A percentile compares a stretch with the other conserved stretches of the same genome.
Conservation (phyloP, 805 yeast species). For the Metschnikowia reukaufii region DNA sequence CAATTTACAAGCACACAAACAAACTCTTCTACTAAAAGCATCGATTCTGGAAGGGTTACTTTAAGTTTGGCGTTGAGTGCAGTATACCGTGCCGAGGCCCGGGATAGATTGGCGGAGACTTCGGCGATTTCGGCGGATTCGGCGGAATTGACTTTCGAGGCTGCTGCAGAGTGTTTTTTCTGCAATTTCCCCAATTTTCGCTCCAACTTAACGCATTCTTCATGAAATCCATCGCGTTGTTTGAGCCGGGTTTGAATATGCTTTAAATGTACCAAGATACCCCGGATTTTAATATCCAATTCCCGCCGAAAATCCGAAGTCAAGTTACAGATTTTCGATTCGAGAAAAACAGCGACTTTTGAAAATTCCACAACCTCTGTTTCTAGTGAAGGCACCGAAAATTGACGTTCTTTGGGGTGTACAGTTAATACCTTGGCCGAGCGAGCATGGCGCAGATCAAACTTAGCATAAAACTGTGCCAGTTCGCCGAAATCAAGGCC, state of each 20-base stretch:
- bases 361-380: constrained; percentile 29
- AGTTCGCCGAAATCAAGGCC: constrained; percentile 39
- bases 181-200: constrained; percentile 39
- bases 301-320: constrained; percentile 28
- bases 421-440: constrained; percentile 27
- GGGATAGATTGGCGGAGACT: constrained; percentile 31
- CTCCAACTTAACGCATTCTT: constrained; percentile 39
- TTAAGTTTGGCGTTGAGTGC: constrained; percentile 38
- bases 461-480: constrained; percentile 30
- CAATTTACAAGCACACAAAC: constrained; percentile 42
- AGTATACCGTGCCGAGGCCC: constrained; percentile 29
- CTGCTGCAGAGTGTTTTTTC: constrained; percentile 20
- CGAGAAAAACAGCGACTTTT: constrained; percentile 21
- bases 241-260: constrained; percentile 40
- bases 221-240: constrained; percentile 45
- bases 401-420: constrained; percentile 39
- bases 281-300: constrained; percentile 35
- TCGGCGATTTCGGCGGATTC: constrained; percentile 35
- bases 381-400: constrained; percentile 15
- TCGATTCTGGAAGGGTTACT: constrained; percentile 46
- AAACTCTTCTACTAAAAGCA: constrained; percentile 49
- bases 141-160: constrained; percentile 39
- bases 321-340: constrained; percentile 13
- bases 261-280: constrained; percentile 39
- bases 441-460: constrained; percentile 23